Conservation (phyloP, 768 basidiomycete species). For the Rhizopogon roseolus region DNA sequence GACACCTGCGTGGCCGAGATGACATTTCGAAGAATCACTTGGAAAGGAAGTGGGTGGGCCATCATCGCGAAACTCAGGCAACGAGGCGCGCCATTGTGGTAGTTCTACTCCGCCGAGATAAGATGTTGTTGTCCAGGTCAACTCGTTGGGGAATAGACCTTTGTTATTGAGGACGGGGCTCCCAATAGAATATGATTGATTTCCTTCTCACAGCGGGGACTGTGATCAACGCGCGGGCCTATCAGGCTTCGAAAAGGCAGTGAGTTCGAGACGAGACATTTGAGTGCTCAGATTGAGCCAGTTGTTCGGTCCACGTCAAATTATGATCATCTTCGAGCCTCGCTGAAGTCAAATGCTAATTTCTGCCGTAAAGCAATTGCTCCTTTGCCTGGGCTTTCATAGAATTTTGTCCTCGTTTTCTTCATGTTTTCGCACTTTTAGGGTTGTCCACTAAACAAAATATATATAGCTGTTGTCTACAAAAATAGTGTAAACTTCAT, state of each 20-base stretch:
- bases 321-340: not conserved
- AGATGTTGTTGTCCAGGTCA: not conserved
- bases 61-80: conserved; percentile 3
- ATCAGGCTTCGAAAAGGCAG: conserved; percentile 11
- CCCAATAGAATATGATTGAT: conserved; percentile 22
- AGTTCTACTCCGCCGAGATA: conserved; percentile 24
- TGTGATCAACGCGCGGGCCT: conserved; percentile 9
- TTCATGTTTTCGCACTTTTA: conserved; percentile 11
- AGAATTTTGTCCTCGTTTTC: conserved; percentile 12
- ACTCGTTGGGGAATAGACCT: conserved; percentile 5
- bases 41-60: conserved; percentile 19
- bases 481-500: conserved; percentile 5
- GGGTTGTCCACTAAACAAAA: conserved; percentile 3
- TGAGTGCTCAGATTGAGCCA: conserved; percentile 4
- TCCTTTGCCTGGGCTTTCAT: conserved; percentile 12
- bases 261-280: conserved; percentile 12
- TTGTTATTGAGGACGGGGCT: conserved; percentile 1
- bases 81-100: conserved; percentile 18
- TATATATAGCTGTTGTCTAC: conserved; percentile 14
- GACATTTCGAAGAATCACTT: conserved; percentile 5
- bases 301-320: not conserved
- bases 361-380: conserved; percentile 9
- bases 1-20: conserved; percentile 4
- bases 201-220: not conserved
- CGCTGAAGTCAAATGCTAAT: conserved; percentile 25